These are phyloP conservation scores for Rhipidocladum racemiflorum DNA, from an alignment of 176 grass and related monocot species.

Conservation along the genomic window DNA sequence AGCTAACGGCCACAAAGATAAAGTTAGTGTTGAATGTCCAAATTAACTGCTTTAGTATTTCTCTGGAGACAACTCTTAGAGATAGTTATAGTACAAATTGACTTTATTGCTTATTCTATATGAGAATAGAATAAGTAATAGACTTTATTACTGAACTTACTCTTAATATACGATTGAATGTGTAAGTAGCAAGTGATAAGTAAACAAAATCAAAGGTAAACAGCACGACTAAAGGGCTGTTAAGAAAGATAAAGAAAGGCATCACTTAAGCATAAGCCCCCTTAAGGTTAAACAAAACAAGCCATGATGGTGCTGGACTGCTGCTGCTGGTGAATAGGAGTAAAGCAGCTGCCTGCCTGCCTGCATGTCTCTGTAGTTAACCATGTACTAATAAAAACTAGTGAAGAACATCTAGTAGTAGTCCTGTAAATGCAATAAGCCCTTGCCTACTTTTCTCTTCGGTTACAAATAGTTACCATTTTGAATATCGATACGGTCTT, in stretches of 20 bases:
- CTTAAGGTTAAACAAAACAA: constrained; percentile 20
- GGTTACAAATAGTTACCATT: too few species aligned
- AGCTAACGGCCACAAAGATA: too few species aligned
- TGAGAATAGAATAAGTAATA: too few species aligned
- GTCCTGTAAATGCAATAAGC: constrained; percentile 42
- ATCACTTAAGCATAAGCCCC: constrained; percentile 37
- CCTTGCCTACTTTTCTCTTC: too few species aligned
- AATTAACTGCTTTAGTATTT: too few species aligned
- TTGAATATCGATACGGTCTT: too few species aligned
- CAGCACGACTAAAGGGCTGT: constrained; percentile 70
- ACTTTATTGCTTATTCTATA: too few species aligned
- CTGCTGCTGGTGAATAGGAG: constrained; percentile 23
- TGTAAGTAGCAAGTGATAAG: constrained; percentile 29
- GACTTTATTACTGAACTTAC: too few species aligned
- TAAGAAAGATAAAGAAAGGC: constrained; percentile 49
- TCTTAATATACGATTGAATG: background rate
- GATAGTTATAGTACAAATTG: too few species aligned
- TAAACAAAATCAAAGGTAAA: constrained; percentile 68
- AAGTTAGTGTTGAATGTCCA: too few species aligned
- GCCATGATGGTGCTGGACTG: constrained; percentile 22
- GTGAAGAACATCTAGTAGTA: constrained; percentile 42
- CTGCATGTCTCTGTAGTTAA: background rate
- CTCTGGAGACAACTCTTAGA: too few species aligned
- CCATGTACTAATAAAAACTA: constrained; percentile 22
- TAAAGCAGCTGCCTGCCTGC: constrained; percentile 31